Evolutionary conservation across 179 eudicot genomes (phyloP), one percentile per base, ranked within the genome.

Genomic region (Drosera spatulata): DNA sequence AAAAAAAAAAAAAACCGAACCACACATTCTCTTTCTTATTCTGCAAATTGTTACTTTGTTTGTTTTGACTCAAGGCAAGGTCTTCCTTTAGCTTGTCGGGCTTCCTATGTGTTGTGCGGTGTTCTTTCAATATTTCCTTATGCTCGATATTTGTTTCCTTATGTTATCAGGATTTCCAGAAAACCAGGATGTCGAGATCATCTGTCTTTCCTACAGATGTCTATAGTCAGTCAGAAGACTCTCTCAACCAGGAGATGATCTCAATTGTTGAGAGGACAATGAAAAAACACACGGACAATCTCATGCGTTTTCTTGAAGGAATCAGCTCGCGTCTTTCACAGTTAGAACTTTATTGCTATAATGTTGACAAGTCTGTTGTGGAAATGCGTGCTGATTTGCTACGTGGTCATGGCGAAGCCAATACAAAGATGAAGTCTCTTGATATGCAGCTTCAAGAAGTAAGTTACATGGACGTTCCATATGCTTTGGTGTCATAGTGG

Each of bases 381-480:
- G 97, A 93, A 73, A 93, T 93, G 94, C 87, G 90, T 48, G 73
- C 94, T 65, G 94, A 89, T 59, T 80, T 89, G 51, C 79, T 53
- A 45, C 94, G 89, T 69, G 95, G 90, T 65, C 85, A 86, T 56
- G 83, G 71, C 22, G 97, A 93, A 60, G 74, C 86, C 33, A 95
- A 89, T 57, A 67, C 75, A 33, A 93, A 82, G 85, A 86, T 93
- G 57, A 87, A 82, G 69, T 84, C 82, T 61, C 69, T 93, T 50
- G 99, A 93, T 64, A 93, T 86, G 72, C 95, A 89, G 79, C 75
- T 93, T 41, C 97, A 90, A 76, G 97, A 93, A 81, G 99, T 89
- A 58, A 71, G 86, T 73, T 58, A 5, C 53, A 39, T 13, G 33
- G 33, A 22, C 43, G 48, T 58, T 22, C 45, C 13, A 57, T 22